phyloP scores from a whole-genome alignment of 2,329 filamentous ascomycete species.

The Stagonosporopsis vannaccii region DNA sequence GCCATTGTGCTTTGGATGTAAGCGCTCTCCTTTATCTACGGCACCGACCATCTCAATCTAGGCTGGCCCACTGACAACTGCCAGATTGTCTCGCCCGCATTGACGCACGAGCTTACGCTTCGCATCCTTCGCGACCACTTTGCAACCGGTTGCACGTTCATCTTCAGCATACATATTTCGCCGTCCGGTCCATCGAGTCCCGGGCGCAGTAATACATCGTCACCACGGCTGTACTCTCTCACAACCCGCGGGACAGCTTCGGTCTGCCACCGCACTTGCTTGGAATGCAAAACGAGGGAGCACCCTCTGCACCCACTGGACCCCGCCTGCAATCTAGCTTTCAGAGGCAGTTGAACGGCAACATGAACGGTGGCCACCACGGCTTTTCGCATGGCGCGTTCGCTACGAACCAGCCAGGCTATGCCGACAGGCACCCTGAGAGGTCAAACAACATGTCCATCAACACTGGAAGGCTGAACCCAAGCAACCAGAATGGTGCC shows the following conservation, averaged over 20 bases:
- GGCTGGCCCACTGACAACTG: constrained; percentile 8
- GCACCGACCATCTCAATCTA: background rate
- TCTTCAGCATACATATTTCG: constrained; percentile 48
- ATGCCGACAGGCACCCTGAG: constrained; percentile 85
- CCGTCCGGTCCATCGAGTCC: constrained; percentile 52
- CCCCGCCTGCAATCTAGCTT: constrained; percentile 67
- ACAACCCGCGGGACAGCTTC: constrained; percentile 80
- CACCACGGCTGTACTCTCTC: constrained; percentile 85
- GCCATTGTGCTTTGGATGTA: constrained; percentile 42
- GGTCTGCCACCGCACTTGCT: constrained; percentile 84
- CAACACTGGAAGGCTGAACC: constrained; percentile 77
- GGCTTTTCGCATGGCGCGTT: constrained; percentile 94
- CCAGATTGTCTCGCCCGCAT: constrained; percentile 25
- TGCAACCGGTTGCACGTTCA: constrained; percentile 40
- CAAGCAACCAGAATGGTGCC: constrained; percentile 63
- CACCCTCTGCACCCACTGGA: constrained; percentile 66
- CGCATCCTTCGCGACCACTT: constrained; percentile 29
- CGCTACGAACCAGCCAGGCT: constrained; percentile 80
- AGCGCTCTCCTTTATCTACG: constrained; percentile 20
- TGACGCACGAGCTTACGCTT: constrained; percentile 42
- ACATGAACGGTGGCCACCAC: constrained; percentile 72
- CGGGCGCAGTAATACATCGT: constrained; percentile 65
- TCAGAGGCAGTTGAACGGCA: constrained; percentile 70
- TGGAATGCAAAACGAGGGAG: constrained; percentile 85
- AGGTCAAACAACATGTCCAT: constrained; percentile 88